Evolutionary conservation across 1,284 basidiomycete species (phyloP), one percentile per base, ranked within the genome.

Genomic region (Blastosporella zonata): DNA sequence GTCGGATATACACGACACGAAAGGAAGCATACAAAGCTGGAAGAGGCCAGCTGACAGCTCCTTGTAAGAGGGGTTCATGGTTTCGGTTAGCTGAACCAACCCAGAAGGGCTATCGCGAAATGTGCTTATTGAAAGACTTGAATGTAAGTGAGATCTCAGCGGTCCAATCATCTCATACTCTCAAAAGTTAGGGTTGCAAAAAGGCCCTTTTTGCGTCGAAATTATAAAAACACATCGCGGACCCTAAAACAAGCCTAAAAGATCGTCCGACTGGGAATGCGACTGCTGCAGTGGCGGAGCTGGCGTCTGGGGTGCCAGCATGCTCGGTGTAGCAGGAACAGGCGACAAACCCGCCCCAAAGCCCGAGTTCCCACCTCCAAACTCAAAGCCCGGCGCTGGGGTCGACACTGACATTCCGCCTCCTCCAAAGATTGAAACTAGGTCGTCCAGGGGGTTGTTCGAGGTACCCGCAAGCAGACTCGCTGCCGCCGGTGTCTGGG

Each of bases 371-470:
- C 52, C 55, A 22, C 54, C 56, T 13, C 54, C 51, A 33, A 59
- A 53, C 10, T 48, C 42, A 48, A 59, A 57, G 39, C 53, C 45
- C 40, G 37, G 21, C 8, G 61, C 44, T 36, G 62, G 53, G 9
- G 61, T 54, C 20, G 61, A 56, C 31, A 63, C 55, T 23, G 63
- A 53, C 27, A 59, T 49, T 6, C 55, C 64, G 1, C 62, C 57
- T 10, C 64, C 63, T 31, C 89, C 89, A 67, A 95, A 95, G 56
- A 94, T 87, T 12, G 90, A 92, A 23, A 93, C 91, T 8, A 95
- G 75, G 64, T 93, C 92, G 68, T 96, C 93, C 36, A 96, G 75
- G 1, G 93, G 93, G 65, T 96, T 96, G 52, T 75, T 78, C 29
- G 84, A 89, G 29, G 80, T 83, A n/a, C 82, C 85, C 7, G 82